These are phyloP conservation scores for Nothopassalora personata DNA, from an alignment of 2,329 filamentous ascomycete species.

Conservation along the genomic window DNA sequence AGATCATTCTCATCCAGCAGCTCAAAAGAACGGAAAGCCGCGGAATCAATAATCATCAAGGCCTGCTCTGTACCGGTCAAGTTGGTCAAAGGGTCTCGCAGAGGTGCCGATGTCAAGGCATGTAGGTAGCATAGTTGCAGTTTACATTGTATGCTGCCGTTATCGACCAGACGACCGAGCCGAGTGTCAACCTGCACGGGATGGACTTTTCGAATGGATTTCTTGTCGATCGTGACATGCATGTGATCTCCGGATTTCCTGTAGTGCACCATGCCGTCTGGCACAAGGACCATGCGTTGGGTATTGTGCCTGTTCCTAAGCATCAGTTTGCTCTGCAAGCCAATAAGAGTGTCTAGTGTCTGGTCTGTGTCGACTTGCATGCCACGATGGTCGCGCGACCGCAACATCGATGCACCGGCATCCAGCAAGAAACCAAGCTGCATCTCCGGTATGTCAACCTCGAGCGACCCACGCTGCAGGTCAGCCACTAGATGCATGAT, in stretches of 20 bases:
- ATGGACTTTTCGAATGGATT: slow-evolving; percentile 46
- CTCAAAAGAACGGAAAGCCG: slow-evolving; percentile 21
- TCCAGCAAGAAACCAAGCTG: slow-evolving; percentile 22
- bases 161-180: slow-evolving; percentile 55
- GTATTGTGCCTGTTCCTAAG: slow-evolving; percentile 33
- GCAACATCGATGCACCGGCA: slow-evolving; percentile 3
- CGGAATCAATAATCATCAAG: slow-evolving; percentile 20
- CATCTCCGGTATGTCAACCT: slow-evolving; percentile 19
- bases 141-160: slow-evolving; percentile 37
- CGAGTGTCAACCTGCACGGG: slow-evolving; percentile 53
- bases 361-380: slow-evolving; percentile 47
- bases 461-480: neutral
- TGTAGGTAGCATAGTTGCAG: slow-evolving; percentile 48
- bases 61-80: slow-evolving; percentile 57
- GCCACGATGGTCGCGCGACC: slow-evolving; percentile 19
- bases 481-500: too few relatives aligned
- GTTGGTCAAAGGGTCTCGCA: slow-evolving; percentile 55
- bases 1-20: slow-evolving; percentile 17
- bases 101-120: slow-evolving; percentile 53
- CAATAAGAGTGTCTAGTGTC: slow-evolving; percentile 56
- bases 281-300: slow-evolving; percentile 50
- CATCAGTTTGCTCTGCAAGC: slow-evolving; percentile 55
- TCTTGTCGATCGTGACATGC: slow-evolving; percentile 35
- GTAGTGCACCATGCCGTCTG: slow-evolving; percentile 26
- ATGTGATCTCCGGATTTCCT: slow-evolving; percentile 40